phyloP scores from a whole-genome alignment of 257 asterid species.

The Plectranthus barbatus region DNA sequence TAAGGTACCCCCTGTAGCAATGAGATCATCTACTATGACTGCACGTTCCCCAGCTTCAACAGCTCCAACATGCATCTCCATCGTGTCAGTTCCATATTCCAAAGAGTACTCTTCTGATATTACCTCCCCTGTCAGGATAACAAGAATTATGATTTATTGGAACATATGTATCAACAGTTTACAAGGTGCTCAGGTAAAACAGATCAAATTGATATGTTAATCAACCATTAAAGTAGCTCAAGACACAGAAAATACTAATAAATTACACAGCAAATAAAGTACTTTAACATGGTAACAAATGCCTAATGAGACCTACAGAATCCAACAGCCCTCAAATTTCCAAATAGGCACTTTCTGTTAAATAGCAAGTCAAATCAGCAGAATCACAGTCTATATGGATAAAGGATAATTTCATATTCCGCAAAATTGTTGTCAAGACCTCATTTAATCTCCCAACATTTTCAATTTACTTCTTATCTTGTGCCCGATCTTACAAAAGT shows the following conservation, averaged over 20 bases:
- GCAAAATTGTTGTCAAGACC: neutral
- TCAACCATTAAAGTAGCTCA: neutral
- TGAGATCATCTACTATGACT: slow-evolving; percentile 77
- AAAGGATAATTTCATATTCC: neutral
- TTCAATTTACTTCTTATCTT: neutral
- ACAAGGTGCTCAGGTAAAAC: neutral
- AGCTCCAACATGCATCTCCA: slow-evolving; percentile 99
- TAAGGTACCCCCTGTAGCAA: slow-evolving; percentile 95
- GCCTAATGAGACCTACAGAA: neutral
- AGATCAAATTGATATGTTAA: neutral
- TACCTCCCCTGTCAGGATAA: slow-evolving; percentile 57
- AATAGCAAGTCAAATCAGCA: neutral
- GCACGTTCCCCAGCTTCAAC: slow-evolving; percentile 87
- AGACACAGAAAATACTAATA: neutral
- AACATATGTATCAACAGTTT: neutral
- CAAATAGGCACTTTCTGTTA: neutral
- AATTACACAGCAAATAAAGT: neutral
- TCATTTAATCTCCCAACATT: neutral
- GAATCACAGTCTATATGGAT: neutral
- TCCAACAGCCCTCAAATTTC: neutral
- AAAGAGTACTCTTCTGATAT: slow-evolving; percentile 90
- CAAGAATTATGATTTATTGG: neutral
- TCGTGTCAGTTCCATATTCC: slow-evolving; percentile 86
- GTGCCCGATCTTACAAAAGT: neutral
- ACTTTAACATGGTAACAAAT: neutral